These are phyloP conservation scores for Solanum dulcamara DNA, from an alignment of 257 asterid genomes.

Conservation along the genomic window DNA sequence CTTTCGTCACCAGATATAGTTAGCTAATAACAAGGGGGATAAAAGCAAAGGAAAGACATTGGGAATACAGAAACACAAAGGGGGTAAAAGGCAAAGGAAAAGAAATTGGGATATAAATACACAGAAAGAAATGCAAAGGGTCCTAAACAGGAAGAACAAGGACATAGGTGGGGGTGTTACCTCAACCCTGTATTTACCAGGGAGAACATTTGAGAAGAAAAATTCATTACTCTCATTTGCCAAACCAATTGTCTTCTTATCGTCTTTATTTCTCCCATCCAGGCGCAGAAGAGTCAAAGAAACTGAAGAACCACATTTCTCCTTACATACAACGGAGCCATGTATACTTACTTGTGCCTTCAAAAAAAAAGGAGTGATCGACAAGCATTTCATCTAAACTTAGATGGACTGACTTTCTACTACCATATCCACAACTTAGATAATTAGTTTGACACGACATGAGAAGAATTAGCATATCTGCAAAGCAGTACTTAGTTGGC, in stretches of 20 bases:
- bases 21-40: background rate
- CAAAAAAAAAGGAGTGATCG: conserved; percentile 2
- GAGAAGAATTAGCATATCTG: background rate
- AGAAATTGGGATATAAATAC: background rate
- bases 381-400: background rate
- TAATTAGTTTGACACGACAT: background rate
- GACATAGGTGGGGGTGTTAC: conserved; percentile 29
- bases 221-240: conserved; percentile 54
- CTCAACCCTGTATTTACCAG: conserved; percentile 92
- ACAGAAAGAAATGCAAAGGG: background rate
- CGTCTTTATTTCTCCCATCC: conserved; percentile 49
- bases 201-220: conserved; percentile 64
- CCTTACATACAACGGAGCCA: conserved; percentile 84
- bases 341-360: conserved; percentile 81
- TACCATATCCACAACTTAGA: background rate
- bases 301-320: conserved; percentile 62
- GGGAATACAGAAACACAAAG: background rate
- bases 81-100: background rate
- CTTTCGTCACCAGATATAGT: background rate
- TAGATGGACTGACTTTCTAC: background rate
- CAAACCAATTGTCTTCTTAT: conserved; percentile 36
- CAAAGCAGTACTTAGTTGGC: background rate
- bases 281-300: conserved; percentile 53
- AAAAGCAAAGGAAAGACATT: background rate
- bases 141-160: conserved; percentile 2